Percentiles rank a stretch among this genome's conserved stretches.
These are phyloP conservation scores for Paramecium sonneborni DNA, from an alignment of 73 alveolate species.

Conservation along the genomic window DNA sequence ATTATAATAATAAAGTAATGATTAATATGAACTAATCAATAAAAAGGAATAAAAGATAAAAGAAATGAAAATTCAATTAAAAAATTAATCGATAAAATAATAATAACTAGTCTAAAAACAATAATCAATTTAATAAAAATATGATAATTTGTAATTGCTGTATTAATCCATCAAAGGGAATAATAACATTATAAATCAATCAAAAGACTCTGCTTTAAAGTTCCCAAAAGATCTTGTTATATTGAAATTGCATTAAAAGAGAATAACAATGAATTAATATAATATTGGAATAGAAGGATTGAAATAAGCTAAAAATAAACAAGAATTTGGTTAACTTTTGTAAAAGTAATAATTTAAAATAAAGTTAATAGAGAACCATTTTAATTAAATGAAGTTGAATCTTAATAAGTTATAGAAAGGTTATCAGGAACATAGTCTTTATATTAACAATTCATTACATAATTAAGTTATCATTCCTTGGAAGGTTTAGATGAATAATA, in stretches of 20 bases:
- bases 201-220: neutral
- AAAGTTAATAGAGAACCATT: neutral
- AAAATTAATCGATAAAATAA: neutral
- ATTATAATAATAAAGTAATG: neutral
- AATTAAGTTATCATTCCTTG: neutral
- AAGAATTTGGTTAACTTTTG: neutral
- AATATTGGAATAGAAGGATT: neutral
- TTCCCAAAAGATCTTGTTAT: neutral
- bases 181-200: neutral
- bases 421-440: neutral
- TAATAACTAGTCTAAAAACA: neutral
- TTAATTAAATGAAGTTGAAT: neutral
- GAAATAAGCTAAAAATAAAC: neutral
- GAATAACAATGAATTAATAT: neutral
- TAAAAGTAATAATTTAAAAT: neutral
- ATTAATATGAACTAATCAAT: neutral
- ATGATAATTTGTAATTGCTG: neutral
- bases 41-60: neutral
- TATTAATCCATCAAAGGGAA: neutral
- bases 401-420: neutral
- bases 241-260: neutral
- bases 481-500: conserved; percentile 1
- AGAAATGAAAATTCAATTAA: neutral
- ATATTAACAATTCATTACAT: neutral
- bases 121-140: neutral